These are phyloP conservation scores for Singerocomus rubriflavus DNA, from an alignment of 1,284 basidiomycete species.

Conservation along the genomic window DNA sequence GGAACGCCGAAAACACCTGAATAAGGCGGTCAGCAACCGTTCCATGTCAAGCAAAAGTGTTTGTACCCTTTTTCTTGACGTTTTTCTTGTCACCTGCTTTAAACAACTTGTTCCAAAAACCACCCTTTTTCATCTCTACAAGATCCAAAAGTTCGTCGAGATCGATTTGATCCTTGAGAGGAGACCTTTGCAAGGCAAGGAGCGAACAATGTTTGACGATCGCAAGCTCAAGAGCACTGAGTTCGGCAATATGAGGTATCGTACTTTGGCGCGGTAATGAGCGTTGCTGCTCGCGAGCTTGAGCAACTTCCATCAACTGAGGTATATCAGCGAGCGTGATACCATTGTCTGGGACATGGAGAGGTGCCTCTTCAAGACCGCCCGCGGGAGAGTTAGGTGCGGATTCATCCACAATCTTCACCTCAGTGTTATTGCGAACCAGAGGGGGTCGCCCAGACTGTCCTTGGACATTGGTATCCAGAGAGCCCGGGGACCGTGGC, in stretches of 20 bases:
- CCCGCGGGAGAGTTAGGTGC: conserved; percentile 65
- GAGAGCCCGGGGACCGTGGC: conserved; percentile 38
- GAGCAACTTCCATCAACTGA: conserved; percentile 87
- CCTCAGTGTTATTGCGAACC: conserved; percentile 80
- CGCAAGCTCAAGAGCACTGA: conserved; percentile 81
- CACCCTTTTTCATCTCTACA: conserved; percentile 90
- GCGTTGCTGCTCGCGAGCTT: conserved; percentile 82
- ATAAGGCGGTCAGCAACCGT: conserved; percentile 1
- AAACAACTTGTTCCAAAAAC: conserved; percentile 97
- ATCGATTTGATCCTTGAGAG: conserved; percentile 80
- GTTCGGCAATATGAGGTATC: conserved; percentile 80
- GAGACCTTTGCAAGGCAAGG: conserved; percentile 72
- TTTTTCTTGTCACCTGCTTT: conserved; percentile 89
- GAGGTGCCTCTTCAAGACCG: conserved; percentile 39
- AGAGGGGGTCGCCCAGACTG: conserved; percentile 68
- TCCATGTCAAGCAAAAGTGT: not conserved
- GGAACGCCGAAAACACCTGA: conserved; percentile 88
- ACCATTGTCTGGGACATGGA: conserved; percentile 60
- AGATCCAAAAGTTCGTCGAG: conserved; percentile 93
- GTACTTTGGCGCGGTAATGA: conserved; percentile 73
- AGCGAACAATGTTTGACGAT: conserved; percentile 94
- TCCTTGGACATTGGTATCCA: conserved; percentile 38
- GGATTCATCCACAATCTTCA: conserved; percentile 87
- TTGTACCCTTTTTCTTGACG: conserved; percentile 81
- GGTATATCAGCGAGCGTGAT: conserved; percentile 98